Conservation (phyloP, 2,329 filamentous ascomycete genomes). For the Colletotrichum liaoningense region DNA sequence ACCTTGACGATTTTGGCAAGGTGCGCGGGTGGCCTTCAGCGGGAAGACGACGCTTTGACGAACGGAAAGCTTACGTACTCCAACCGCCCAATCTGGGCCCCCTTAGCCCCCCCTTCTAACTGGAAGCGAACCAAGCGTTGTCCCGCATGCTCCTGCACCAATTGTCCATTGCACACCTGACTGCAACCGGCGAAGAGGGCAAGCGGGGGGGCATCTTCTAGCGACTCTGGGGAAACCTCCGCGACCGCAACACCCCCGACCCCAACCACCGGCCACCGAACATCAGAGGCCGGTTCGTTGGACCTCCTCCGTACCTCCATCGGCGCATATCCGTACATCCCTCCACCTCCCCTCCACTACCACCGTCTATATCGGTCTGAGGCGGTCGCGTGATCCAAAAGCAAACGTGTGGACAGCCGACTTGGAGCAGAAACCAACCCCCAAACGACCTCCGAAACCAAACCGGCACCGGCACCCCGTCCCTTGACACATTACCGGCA, state of each 20-base stretch:
- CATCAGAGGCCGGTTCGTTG: slow-evolving; percentile 3
- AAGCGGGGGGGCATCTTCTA: slow-evolving; percentile 21
- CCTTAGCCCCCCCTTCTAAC: background rate
- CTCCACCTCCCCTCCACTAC: background rate
- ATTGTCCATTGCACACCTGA: background rate
- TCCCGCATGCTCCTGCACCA: background rate
- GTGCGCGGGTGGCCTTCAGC: background rate
- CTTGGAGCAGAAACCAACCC: background rate
- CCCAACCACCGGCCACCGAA: slow-evolving; percentile 20
- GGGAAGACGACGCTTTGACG: background rate
- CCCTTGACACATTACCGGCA: slow-evolving; percentile 5
- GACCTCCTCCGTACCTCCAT: background rate
- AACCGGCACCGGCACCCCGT: background rate
- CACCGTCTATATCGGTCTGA: background rate
- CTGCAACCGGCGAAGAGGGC: background rate
- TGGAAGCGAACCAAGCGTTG: background rate
- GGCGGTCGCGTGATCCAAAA: slow-evolving; percentile 8
- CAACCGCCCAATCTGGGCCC: background rate
- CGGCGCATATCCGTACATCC: background rate
- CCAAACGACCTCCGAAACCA: background rate
- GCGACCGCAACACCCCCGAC: slow-evolving; percentile 15
- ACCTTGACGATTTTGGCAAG: background rate
- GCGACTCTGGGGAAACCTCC: slow-evolving; percentile 33
- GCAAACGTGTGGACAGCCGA: background rate
- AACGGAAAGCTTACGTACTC: slow-evolving; percentile 16